These are phyloP conservation scores for Atkinsonella texensis DNA, from an alignment of 2,329 filamentous ascomycete genomes.

Conservation along the genomic window DNA sequence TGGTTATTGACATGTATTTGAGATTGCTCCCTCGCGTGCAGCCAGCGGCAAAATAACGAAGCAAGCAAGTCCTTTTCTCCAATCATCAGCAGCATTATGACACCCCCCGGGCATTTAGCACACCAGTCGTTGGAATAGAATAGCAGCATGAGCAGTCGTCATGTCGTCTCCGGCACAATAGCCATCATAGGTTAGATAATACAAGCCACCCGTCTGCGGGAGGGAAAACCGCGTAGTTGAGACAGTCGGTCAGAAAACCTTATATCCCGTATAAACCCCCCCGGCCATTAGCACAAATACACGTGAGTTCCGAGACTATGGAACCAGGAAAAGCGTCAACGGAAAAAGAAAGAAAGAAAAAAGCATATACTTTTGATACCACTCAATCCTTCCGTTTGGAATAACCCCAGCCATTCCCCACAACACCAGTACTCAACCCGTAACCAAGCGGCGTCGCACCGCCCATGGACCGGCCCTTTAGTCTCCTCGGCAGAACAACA, in stretches of 20 bases:
- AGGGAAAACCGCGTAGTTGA: neutral
- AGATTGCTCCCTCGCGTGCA: conserved; percentile 34
- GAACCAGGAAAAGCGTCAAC: neutral
- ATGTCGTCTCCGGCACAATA: neutral
- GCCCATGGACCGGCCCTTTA: conserved; percentile 38
- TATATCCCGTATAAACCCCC: neutral
- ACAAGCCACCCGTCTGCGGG: neutral
- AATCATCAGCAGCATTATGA: neutral
- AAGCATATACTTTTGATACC: neutral
- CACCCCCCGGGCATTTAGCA: no score
- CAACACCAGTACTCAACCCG: conserved; percentile 29
- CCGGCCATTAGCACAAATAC: neutral
- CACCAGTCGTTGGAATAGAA: neutral
- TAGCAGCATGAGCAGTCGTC: neutral
- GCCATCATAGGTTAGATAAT: neutral
- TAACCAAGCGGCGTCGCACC: conserved; percentile 47
- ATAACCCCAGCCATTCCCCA: conserved; percentile 50
- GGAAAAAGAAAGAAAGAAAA: neutral
- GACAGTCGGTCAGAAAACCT: neutral
- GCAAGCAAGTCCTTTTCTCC: neutral
- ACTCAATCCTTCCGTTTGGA: conserved; percentile 30
- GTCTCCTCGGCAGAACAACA: conserved; percentile 41
- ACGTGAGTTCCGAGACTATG: neutral
- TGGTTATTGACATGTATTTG: conserved; percentile 42
- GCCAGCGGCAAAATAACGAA: neutral